These are phyloP conservation scores for Cornus kousa DNA, from an alignment of 148 eudicot genomes.

Conservation along the genomic window DNA sequence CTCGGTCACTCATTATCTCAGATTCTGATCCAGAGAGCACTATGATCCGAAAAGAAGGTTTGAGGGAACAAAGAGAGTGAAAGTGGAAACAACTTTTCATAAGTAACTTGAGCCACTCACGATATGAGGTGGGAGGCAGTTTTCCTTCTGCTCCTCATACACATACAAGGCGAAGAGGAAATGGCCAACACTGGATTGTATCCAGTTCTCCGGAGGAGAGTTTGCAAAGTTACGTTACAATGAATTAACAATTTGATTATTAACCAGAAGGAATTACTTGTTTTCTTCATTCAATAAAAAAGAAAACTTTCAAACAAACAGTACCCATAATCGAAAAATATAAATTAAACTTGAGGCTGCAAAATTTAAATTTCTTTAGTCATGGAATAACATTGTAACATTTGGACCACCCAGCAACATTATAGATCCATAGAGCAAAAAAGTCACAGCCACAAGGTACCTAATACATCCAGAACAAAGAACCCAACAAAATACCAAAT, in stretches of 20 bases:
- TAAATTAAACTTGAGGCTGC: background rate
- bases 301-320: background rate
- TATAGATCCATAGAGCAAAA: conserved; percentile 1
- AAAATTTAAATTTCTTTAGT: background rate
- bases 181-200: background rate
- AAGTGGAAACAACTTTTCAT: too few relatives aligned
- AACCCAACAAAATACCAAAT: background rate
- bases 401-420: background rate
- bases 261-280: background rate
- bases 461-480: conserved; percentile 8
- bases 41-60: too few relatives aligned
- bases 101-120: too few relatives aligned
- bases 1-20: too few relatives aligned
- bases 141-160: too few relatives aligned
- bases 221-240: background rate
- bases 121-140: background rate
- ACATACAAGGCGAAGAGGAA: too few relatives aligned
- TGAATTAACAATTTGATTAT: background rate
- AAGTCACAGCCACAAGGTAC: background rate
- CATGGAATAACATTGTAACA: background rate
- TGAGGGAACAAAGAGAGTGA: too few relatives aligned
- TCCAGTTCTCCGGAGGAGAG: background rate
- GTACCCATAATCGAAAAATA: background rate
- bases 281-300: too few relatives aligned
- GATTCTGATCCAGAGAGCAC: too few relatives aligned